These are phyloP conservation scores for Eutrema yunnanense DNA, from an alignment of 345 rosid genomes.

Conservation along the genomic window DNA sequence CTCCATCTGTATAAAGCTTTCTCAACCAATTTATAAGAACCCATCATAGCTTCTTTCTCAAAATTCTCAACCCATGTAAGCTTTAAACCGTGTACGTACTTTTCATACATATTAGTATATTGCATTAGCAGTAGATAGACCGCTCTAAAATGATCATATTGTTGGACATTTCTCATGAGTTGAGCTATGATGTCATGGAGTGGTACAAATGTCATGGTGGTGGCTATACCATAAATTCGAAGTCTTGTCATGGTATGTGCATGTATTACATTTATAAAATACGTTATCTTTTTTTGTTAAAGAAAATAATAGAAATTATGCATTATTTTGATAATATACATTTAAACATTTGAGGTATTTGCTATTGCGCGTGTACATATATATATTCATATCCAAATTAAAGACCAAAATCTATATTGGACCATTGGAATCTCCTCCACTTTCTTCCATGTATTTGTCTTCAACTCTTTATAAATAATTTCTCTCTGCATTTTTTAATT, in stretches of 20 bases:
- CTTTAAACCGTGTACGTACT: slow-evolving; percentile 7
- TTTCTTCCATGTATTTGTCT: slow-evolving; percentile 9
- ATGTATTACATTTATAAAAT: background rate
- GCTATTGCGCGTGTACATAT: slow-evolving; percentile 3
- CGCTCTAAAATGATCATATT: background rate
- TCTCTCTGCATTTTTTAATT: background rate
- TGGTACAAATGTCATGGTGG: slow-evolving; percentile 13
- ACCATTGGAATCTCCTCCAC: slow-evolving; percentile 20
- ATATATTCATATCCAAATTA: background rate
- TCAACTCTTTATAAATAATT: slow-evolving; percentile 7
- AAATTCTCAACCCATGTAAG: slow-evolving; percentile 9
- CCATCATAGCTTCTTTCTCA: slow-evolving; percentile 6
- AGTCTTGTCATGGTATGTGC: background rate
- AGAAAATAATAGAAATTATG: too few relatives aligned
- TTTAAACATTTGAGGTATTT: background rate
- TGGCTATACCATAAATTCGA: background rate
- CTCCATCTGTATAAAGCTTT: background rate
- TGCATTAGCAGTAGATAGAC: background rate
- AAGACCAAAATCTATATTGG: slow-evolving; percentile 2
- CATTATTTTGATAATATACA: background rate
- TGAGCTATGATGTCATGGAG: background rate
- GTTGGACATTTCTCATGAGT: background rate
- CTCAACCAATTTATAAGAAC: slow-evolving; percentile 11
- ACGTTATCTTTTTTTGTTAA: too few relatives aligned
- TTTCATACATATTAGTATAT: too few relatives aligned